A percentile compares a stretch with the other conserved stretches of the same genome.
These are phyloP conservation scores for Chrysanthemum makinoi DNA, from an alignment of 129 eudicot genomes.

Conservation along the genomic window DNA sequence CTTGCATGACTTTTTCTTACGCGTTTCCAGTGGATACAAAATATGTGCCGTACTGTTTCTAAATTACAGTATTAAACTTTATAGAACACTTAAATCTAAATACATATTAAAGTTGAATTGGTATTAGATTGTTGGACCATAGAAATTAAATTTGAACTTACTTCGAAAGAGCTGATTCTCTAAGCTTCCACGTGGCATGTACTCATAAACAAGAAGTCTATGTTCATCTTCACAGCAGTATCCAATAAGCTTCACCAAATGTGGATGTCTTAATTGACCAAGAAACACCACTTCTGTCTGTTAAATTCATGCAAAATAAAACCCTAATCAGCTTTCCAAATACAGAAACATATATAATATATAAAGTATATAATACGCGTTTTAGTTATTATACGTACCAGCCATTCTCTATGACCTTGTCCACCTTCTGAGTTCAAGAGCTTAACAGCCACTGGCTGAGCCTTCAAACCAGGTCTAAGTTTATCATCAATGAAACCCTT, in stretches of 20 bases:
- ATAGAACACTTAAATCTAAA: too few species aligned
- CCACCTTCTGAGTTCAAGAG: constrained; percentile 68
- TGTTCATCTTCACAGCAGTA: constrained; percentile 93
- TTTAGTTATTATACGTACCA: constrained; percentile 41
- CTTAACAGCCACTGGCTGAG: constrained; percentile 95
- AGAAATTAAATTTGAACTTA: constrained; percentile 30
- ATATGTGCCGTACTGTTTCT: too few species aligned
- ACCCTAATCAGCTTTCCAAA: too few species aligned
- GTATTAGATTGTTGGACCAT: too few species aligned
- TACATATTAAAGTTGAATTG: too few species aligned
- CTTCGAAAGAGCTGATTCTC: constrained; percentile 96
- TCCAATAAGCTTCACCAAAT: constrained; percentile 90
- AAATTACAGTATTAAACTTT: too few species aligned
- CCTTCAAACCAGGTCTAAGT: constrained; percentile 73
- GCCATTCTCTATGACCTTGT: constrained; percentile 95
- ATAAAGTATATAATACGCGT: not conserved
- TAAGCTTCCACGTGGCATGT: constrained; percentile 96
- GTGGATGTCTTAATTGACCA: constrained; percentile 86
- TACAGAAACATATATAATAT: not conserved
- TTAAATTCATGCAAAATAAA: not conserved
- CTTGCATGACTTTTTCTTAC: constrained; percentile 15
- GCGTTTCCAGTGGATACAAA: constrained; percentile 3
- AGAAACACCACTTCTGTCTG: constrained; percentile 94
- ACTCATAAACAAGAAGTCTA: constrained; percentile 79
- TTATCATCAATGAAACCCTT: constrained; percentile 91